phyloP scores from a whole-genome alignment of 495 filamentous ascomycete genomes.

The Aspergillus nidulans region DNA sequence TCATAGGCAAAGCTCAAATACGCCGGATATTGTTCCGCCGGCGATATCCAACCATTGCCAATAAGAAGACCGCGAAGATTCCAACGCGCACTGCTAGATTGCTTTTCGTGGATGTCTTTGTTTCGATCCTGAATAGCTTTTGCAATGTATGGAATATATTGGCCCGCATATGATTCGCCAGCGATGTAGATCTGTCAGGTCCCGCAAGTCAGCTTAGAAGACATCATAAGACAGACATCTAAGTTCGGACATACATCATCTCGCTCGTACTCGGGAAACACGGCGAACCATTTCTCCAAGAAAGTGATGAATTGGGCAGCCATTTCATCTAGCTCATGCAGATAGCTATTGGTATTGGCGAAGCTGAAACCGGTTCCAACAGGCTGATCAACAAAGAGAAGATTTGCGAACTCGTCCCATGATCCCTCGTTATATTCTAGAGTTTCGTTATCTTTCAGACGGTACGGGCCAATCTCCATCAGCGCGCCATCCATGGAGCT shows the following conservation, averaged over 20 bases:
- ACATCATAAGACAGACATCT: slow-evolving; percentile 1
- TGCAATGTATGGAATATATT: slow-evolving; percentile 95
- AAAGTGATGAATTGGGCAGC: slow-evolving; percentile 82
- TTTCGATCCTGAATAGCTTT: slow-evolving; percentile 84
- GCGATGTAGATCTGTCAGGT: slow-evolving; percentile 74
- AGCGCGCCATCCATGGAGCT: slow-evolving; percentile 94
- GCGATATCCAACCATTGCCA: slow-evolving; percentile 96
- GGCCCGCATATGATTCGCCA: slow-evolving; percentile 94
- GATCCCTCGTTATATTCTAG: slow-evolving; percentile 82
- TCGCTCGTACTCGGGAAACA: slow-evolving; percentile 89
- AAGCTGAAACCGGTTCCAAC: slow-evolving; percentile 96
- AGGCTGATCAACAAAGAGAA: slow-evolving; percentile 95
- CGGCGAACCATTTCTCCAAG: slow-evolving; percentile 78
- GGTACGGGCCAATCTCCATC: slow-evolving; percentile 96
- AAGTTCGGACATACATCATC: slow-evolving; percentile 71
- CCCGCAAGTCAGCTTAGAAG: slow-evolving; percentile 25
- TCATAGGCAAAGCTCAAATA: slow-evolving; percentile 78
- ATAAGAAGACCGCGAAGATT: slow-evolving; percentile 85
- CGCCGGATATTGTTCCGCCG: slow-evolving; percentile 81
- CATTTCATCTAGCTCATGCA: slow-evolving; percentile 86
- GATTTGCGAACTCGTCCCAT: slow-evolving; percentile 96
- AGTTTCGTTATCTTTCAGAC: slow-evolving; percentile 70
- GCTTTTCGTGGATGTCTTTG: slow-evolving; percentile 28
- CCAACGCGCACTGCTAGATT: slow-evolving; percentile 56
- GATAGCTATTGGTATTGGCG: slow-evolving; percentile 78